Conservation (phyloP, 2,329 filamentous ascomycete genomes). For the Penicillium vulpinum region DNA sequence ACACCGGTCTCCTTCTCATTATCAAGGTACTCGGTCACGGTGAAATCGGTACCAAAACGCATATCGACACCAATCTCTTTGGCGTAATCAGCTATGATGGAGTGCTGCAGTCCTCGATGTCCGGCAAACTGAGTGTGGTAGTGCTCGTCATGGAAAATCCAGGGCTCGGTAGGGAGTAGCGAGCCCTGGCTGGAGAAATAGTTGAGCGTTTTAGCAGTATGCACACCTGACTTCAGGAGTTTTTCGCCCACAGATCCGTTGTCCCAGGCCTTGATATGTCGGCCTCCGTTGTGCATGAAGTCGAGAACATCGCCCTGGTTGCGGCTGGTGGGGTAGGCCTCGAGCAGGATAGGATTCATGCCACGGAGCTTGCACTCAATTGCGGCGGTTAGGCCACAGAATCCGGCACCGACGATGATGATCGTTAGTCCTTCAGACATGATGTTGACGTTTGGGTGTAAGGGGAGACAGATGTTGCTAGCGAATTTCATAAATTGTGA, state of each 20-base stretch:
- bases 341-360: background rate
- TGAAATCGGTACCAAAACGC: background rate
- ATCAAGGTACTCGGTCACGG: background rate
- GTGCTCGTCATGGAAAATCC: no score
- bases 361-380: background rate
- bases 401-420: background rate
- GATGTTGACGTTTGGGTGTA: no score
- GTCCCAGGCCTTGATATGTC: background rate
- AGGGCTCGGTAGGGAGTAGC: no score
- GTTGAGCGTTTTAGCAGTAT: background rate
- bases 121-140: background rate
- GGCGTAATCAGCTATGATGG: background rate
- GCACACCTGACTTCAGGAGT: background rate
- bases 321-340: background rate
- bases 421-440: no score
- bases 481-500: no score
- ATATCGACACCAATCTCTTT: background rate
- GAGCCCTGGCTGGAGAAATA: no score
- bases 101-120: background rate
- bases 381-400: background rate
- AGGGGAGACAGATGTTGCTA: no score
- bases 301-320: background rate
- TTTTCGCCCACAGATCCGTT: background rate
- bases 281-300: background rate
- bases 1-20: background rate